These are phyloP conservation scores for Raphanus sativus DNA, from an alignment of 345 rosid species.

Conservation along the genomic window DNA sequence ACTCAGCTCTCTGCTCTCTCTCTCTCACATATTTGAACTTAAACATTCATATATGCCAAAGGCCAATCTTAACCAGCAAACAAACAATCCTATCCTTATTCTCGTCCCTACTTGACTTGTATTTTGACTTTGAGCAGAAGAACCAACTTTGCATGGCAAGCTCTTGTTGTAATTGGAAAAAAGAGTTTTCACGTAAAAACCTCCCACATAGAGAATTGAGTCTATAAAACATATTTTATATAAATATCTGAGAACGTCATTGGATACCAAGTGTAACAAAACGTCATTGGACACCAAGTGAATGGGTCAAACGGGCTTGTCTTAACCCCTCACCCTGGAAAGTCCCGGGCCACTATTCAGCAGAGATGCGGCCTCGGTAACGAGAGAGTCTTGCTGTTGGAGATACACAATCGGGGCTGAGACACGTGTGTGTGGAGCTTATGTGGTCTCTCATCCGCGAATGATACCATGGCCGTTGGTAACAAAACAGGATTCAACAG, in stretches of 20 bases:
- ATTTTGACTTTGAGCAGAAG: too few relatives aligned
- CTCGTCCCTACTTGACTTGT: too few relatives aligned
- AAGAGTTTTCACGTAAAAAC: too few relatives aligned
- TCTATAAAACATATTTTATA: neutral
- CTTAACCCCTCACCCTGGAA: slow-evolving; percentile 21
- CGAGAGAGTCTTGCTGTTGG: slow-evolving; percentile 18
- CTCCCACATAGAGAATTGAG: too few relatives aligned
- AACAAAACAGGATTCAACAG: neutral
- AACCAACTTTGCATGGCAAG: too few relatives aligned
- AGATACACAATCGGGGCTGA: neutral
- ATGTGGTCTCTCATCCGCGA: slow-evolving; percentile 17
- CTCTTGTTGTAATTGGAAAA: too few relatives aligned
- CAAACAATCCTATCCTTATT: too few relatives aligned
- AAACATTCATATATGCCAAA: neutral
- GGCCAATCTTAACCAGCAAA: too few relatives aligned
- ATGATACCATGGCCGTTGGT: slow-evolving; percentile 23
- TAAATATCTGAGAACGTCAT: neutral
- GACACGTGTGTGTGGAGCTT: slow-evolving; percentile 33
- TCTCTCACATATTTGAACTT: neutral
- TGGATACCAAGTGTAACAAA: neutral
- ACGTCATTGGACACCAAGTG: slow-evolving; percentile 20
- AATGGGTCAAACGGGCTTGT: neutral
- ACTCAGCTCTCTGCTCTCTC: neutral
- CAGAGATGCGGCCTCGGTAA: slow-evolving; percentile 35
- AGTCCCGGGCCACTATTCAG: slow-evolving; percentile 30